Evolutionary conservation across 345 rosid species (phyloP).

Genomic region (Moricandia arvensis): DNA sequence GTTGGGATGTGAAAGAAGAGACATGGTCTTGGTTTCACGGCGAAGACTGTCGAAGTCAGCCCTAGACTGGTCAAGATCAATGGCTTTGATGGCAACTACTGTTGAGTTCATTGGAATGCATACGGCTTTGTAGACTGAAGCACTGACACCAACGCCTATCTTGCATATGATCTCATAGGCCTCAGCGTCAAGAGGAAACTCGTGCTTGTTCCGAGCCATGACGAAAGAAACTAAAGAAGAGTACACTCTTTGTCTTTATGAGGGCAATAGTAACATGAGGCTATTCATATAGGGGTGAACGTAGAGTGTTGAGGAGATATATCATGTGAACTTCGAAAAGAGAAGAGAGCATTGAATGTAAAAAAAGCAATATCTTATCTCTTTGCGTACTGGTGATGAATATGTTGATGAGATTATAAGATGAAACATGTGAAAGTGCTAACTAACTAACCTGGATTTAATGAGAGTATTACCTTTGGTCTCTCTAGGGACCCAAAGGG

Average conservation of each 20-base stretch:
- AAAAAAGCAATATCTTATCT: slow-evolving; percentile 25
- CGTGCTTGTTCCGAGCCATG: slow-evolving; percentile 39
- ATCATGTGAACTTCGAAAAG: slow-evolving; percentile 31
- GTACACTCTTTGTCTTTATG: neutral
- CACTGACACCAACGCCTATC: slow-evolving; percentile 79
- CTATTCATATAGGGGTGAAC: slow-evolving; percentile 28
- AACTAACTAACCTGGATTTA: slow-evolving; percentile 32
- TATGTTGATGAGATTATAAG: slow-evolving; percentile 29
- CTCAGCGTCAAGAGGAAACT: slow-evolving; percentile 62
- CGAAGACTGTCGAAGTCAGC: slow-evolving; percentile 67
- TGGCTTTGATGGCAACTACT: slow-evolving; percentile 77
- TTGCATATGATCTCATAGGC: slow-evolving; percentile 61
- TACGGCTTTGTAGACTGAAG: slow-evolving; percentile 69
- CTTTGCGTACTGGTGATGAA: slow-evolving; percentile 5
- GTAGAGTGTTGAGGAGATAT: slow-evolving; percentile 6
- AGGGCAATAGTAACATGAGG: slow-evolving; percentile 19
- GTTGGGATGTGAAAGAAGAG: slow-evolving; percentile 77
- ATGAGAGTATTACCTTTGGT: slow-evolving; percentile 27
- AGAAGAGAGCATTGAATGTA: slow-evolving; percentile 10
- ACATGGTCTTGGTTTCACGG: slow-evolving; percentile 74
- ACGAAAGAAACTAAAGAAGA: neutral
- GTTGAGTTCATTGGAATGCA: slow-evolving; percentile 60
- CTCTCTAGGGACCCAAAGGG: slow-evolving; percentile 7
- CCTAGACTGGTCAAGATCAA: slow-evolving; percentile 67
- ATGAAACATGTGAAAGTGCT: slow-evolving; percentile 38